Evolutionary conservation across 257 asterid genomes (phyloP).

Genomic region (Jacaranda mimosifolia): DNA sequence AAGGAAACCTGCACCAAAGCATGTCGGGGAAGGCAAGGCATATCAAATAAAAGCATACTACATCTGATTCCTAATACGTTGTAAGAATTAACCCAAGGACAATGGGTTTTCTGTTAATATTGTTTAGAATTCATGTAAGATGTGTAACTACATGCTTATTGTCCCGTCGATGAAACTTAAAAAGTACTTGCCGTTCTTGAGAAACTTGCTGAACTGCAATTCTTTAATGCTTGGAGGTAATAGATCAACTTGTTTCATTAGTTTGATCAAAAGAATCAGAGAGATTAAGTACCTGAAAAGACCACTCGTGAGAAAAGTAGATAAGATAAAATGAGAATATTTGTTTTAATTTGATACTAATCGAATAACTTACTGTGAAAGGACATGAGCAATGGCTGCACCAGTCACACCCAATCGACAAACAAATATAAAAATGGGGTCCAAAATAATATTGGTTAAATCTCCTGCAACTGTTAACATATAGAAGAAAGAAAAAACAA

Average conservation of each 20-base stretch:
- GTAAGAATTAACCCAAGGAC: no score
- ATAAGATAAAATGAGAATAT: neutral
- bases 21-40: no score
- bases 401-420: constrained; percentile 83
- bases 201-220: constrained; percentile 78
- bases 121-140: no score
- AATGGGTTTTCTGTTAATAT: no score
- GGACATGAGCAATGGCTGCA: constrained; percentile 98
- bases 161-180: no score
- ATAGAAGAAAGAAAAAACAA: neutral
- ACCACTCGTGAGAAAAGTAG: neutral
- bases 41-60: neutral
- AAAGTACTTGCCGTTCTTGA: constrained; percentile 69
- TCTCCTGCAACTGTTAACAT: constrained; percentile 76
- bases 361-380: constrained; percentile 75
- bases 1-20: constrained; percentile 54
- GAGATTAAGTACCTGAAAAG: constrained; percentile 74
- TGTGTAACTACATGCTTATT: no score
- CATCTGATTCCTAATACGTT: no score
- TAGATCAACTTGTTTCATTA: constrained; percentile 73
- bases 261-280: constrained; percentile 64
- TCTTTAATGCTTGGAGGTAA: constrained; percentile 78
- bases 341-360: no score
- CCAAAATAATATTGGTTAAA: constrained; percentile 73
- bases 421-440: constrained; percentile 84